phyloP scores from a whole-genome alignment of 2,329 filamentous ascomycete species.

The Xylariaceae sp. region DNA sequence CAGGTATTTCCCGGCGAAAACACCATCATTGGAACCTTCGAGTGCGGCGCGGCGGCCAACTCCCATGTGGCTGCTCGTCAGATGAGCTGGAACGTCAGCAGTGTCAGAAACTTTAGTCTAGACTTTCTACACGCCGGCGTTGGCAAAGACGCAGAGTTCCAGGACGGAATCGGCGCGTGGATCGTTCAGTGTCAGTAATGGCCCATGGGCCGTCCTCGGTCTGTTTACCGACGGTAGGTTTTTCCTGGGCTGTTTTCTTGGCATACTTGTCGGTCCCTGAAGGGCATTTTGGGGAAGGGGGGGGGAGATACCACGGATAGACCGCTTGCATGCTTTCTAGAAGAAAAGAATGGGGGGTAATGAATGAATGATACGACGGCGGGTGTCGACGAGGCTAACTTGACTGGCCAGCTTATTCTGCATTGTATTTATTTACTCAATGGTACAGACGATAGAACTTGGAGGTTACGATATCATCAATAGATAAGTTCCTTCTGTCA shows the following conservation, averaged over 20 bases:
- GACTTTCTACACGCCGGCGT: slow-evolving; percentile 36
- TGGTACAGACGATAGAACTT: no score
- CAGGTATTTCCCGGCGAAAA: slow-evolving; percentile 36
- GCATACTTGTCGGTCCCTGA: background rate
- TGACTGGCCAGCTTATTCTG: background rate
- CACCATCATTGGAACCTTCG: slow-evolving; percentile 34
- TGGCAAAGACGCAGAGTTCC: slow-evolving; percentile 30
- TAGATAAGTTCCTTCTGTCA: no score
- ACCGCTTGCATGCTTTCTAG: background rate
- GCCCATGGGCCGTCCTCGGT: background rate
- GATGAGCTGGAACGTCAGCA: slow-evolving; percentile 35
- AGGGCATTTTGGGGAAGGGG: background rate
- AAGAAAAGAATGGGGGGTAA: background rate
- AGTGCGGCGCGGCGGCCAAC: slow-evolving; percentile 23
- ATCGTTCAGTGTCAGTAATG: slow-evolving; percentile 32
- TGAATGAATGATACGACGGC: background rate
- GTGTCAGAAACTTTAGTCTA: slow-evolving; percentile 34
- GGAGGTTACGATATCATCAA: no score
- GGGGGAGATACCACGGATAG: background rate
- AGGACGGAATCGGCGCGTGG: slow-evolving; percentile 37
- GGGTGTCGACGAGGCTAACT: background rate
- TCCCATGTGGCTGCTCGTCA: slow-evolving; percentile 17
- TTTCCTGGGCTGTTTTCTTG: no score
- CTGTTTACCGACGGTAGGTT: no score
- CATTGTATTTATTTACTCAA: no score